Conservation (phyloP, 495 filamentous ascomycete species). For the Xylaria longipes region DNA sequence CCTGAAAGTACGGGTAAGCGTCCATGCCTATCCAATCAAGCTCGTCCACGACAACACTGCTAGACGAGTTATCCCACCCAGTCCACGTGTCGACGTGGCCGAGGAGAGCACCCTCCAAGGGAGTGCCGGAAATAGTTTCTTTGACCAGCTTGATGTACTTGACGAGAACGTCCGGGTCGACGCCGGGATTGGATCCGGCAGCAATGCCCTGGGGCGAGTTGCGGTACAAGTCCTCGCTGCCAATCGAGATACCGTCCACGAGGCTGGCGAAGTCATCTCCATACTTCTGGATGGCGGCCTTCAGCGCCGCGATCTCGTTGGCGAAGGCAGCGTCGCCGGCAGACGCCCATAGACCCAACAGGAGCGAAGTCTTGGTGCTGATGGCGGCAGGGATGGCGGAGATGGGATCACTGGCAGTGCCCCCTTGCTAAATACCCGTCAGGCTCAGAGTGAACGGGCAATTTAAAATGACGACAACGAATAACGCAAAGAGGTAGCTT, state of each 20-base stretch:
- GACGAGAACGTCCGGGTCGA: slow-evolving; percentile 63
- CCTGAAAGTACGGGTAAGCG: slow-evolving; percentile 77
- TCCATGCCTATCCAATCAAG: slow-evolving; percentile 82
- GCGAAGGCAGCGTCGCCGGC: slow-evolving; percentile 66
- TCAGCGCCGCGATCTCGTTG: slow-evolving; percentile 74
- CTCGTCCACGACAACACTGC: slow-evolving; percentile 70
- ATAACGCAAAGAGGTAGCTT: slow-evolving; percentile 25
- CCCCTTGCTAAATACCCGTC: slow-evolving; percentile 44
- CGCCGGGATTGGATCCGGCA: slow-evolving; percentile 54
- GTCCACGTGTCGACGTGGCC: slow-evolving; percentile 96
- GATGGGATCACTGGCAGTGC: slow-evolving; percentile 64
- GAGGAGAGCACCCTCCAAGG: slow-evolving; percentile 61
- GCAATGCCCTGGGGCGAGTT: slow-evolving; percentile 62
- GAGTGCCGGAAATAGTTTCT: slow-evolving; percentile 62
- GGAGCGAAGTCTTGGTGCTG: slow-evolving; percentile 69
- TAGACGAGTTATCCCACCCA: slow-evolving; percentile 77
- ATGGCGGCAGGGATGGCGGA: slow-evolving; percentile 82
- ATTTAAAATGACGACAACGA: not conserved
- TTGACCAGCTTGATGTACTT: slow-evolving; percentile 71
- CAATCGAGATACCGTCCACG: slow-evolving; percentile 87
- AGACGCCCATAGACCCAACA: slow-evolving; percentile 82
- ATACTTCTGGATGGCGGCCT: slow-evolving; percentile 66
- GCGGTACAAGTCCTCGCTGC: slow-evolving; percentile 89
- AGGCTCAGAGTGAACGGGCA: not conserved
- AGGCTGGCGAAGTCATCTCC: slow-evolving; percentile 65